These are phyloP conservation scores for Ichthyophthirius multifiliis DNA, from an alignment of 169 alveolate species.

Conservation along the genomic window DNA sequence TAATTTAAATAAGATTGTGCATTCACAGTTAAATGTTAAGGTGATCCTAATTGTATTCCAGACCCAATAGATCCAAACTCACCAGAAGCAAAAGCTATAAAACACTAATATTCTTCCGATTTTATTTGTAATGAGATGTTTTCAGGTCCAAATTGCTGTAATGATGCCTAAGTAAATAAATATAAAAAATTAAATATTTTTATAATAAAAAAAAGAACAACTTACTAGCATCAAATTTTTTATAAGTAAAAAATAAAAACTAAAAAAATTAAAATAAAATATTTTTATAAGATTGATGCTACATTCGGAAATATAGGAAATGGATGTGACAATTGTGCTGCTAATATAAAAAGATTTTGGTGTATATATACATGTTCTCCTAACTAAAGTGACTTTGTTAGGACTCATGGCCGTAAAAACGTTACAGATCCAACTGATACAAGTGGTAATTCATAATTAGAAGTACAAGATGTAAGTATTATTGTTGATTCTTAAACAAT, in stretches of 20 bases:
- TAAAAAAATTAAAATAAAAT: background rate
- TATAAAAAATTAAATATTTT: background rate
- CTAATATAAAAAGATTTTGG: constrained; percentile 39
- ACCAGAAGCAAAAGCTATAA: background rate
- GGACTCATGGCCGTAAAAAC: background rate
- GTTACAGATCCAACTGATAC: constrained; percentile 20
- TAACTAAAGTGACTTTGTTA: constrained; percentile 7
- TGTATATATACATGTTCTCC: constrained; percentile 36
- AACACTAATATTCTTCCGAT: background rate
- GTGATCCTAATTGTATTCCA: background rate
- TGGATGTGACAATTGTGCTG: constrained; percentile 39
- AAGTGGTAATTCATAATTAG: background rate
- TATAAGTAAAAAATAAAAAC: background rate
- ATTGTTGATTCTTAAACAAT: constrained; percentile 10
- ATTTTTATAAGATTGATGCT: constrained; percentile 13
- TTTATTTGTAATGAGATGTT: background rate
- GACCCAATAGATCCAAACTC: too few relatives aligned
- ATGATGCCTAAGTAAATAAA: background rate
- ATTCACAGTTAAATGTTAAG: background rate
- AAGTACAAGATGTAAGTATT: background rate
- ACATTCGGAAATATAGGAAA: constrained; percentile 23
- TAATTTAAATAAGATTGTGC: constrained; percentile 5
- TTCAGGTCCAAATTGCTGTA: background rate
- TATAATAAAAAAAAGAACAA: background rate
- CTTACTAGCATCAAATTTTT: background rate